These are phyloP conservation scores for Saccharomycopsis lassenensis DNA, from an alignment of 805 yeast genomes.

Conservation along the genomic window DNA sequence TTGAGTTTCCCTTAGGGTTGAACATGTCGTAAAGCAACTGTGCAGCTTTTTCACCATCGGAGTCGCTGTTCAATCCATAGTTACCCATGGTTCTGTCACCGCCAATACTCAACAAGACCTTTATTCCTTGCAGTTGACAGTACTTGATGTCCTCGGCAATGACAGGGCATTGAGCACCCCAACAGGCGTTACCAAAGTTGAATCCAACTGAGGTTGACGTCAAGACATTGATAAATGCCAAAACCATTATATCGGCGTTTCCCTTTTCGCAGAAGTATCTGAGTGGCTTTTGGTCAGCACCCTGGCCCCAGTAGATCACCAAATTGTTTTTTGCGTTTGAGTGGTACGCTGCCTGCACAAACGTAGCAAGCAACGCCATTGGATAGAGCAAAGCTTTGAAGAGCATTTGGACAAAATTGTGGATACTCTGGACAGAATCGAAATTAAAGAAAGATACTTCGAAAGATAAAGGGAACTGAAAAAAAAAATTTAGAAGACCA, in stretches of 20 bases:
- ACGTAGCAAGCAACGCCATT: too few species aligned
- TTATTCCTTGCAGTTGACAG: constrained; percentile 71
- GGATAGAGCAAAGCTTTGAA: too few species aligned
- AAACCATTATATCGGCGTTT: constrained; percentile 33
- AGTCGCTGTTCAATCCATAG: constrained; percentile 77
- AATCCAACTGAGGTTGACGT: constrained; percentile 27
- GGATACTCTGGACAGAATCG: too few species aligned
- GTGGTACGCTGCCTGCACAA: constrained; percentile 27
- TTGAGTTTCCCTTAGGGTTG: constrained; percentile 31
- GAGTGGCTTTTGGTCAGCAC: constrained; percentile 34
- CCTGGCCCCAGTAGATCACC: constrained; percentile 65
- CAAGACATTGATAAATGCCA: constrained; percentile 26
- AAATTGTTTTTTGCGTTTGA: constrained; percentile 33
- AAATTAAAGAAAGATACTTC: too few species aligned
- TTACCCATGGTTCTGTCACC: constrained; percentile 52
- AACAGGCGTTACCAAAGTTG: constrained; percentile 36
- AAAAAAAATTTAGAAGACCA: too few species aligned
- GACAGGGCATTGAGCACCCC: constrained; percentile 23
- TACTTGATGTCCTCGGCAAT: constrained; percentile 59
- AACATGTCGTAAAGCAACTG: constrained; percentile 51
- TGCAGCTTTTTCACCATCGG: constrained; percentile 61
- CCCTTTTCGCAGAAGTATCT: constrained; percentile 42
- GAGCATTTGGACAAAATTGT: too few species aligned
- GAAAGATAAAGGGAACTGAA: too few species aligned
- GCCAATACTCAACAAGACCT: constrained; percentile 61